A percentile compares a stretch with the other conserved stretches of the same genome.
Conservation (phyloP, 2,329 filamentous ascomycete genomes). For the Aureobasidium sp. region DNA sequence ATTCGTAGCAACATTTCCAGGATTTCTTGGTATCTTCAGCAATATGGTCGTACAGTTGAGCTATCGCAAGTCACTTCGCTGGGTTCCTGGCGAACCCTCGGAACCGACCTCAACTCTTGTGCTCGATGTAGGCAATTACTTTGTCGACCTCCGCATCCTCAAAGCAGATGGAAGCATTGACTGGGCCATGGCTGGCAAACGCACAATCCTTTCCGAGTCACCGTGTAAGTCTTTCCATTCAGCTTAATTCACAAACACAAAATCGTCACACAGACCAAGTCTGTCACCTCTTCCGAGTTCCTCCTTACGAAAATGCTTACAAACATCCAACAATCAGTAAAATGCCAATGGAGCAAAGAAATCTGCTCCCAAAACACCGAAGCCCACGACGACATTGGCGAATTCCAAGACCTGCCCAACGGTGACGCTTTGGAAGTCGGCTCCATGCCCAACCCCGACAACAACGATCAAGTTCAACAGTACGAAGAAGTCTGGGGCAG, state of each 20-base stretch:
- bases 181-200: conserved; percentile 14
- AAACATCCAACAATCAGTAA: no score
- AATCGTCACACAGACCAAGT: background rate
- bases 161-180: background rate
- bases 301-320: no score
- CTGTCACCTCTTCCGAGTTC: no score
- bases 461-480: background rate
- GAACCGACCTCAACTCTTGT: conserved; percentile 13
- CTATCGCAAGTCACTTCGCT: conserved; percentile 11
- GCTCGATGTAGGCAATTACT: conserved; percentile 7
- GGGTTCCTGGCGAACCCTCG: conserved; percentile 4
- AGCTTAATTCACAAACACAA: background rate
- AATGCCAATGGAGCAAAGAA: conserved; percentile 11
- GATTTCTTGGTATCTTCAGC: no score
- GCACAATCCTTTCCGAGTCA: background rate
- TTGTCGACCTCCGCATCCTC: conserved; percentile 13
- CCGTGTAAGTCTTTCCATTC: background rate
- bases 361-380: conserved; percentile 14
- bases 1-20: background rate
- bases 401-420: conserved; percentile 8
- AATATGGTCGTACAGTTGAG: conserved; percentile 15
- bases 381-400: conserved; percentile 5
- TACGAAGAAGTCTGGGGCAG: conserved; percentile 14
- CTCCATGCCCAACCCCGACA: conserved; percentile 5
- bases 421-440: conserved; percentile 13